Conservation (phyloP, 257 asterid genomes). For the Plantago ovata region DNA sequence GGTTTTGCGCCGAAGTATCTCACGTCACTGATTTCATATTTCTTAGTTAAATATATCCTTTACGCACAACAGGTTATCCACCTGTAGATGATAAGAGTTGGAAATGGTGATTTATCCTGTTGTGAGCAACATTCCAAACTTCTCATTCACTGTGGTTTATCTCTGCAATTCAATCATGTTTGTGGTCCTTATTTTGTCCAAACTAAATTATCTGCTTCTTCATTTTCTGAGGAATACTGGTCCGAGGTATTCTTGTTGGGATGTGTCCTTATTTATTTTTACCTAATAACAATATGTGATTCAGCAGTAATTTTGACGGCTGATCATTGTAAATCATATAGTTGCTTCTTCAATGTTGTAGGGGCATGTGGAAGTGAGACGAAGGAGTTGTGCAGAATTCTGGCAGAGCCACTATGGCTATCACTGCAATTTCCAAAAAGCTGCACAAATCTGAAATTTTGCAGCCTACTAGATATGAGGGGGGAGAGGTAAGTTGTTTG, state of each 20-base stretch:
- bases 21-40: background rate
- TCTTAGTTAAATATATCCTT: background rate
- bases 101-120: constrained; percentile 38
- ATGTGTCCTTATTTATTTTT: constrained; percentile 1
- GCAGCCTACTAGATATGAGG: too few relatives aligned
- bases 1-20: background rate
- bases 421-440: too few relatives aligned
- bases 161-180: constrained; percentile 4
- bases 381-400: too few relatives aligned
- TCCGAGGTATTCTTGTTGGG: too few relatives aligned
- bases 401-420: too few relatives aligned
- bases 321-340: background rate
- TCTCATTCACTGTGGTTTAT: constrained; percentile 17
- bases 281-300: background rate
- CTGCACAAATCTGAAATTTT: too few relatives aligned
- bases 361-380: too few relatives aligned
- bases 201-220: constrained; percentile 3
- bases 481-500: too few relatives aligned
- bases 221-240: constrained; percentile 9
- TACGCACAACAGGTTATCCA: constrained; percentile 18
- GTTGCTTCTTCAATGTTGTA: too few relatives aligned
- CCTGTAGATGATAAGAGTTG: constrained; percentile 21
- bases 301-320: background rate
- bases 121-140: constrained; percentile 28
- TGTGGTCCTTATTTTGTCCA: constrained; percentile 9